Evolutionary conservation across 495 filamentous ascomycete species (phyloP).

Genomic region (Daldinia childiae): DNA sequence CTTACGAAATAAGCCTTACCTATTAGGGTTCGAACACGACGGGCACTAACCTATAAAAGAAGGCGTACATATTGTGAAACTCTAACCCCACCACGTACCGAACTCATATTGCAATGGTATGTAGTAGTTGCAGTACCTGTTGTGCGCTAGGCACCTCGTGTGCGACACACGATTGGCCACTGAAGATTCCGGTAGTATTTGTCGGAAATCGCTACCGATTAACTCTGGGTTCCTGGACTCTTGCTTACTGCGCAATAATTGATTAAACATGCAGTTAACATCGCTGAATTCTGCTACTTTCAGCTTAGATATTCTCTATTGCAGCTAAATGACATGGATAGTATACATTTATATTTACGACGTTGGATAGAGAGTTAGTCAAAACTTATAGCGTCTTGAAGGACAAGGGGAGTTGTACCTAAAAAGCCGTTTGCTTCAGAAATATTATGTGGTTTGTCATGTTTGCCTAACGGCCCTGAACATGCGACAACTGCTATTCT

Average conservation of each 20-base stretch:
- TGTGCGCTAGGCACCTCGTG: not conserved
- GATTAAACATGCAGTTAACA: not conserved
- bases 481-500: slow-evolving; percentile 22
- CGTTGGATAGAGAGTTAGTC: not conserved
- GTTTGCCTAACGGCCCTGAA: slow-evolving; percentile 24
- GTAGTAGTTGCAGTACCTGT: slow-evolving; percentile 4
- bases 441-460: slow-evolving; percentile 22
- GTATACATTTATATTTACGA: not conserved
- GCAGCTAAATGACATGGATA: not conserved
- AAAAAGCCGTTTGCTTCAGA: slow-evolving; percentile 29
- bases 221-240: not conserved
- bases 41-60: slow-evolving; percentile 39
- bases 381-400: slow-evolving; percentile 1
- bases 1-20: slow-evolving; percentile 19
- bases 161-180: slow-evolving; percentile 20
- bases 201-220: slow-evolving; percentile 31
- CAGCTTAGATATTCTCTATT: not conserved
- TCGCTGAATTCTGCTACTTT: slow-evolving; percentile 10
- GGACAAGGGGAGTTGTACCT: slow-evolving; percentile 6
- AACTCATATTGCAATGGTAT: slow-evolving; percentile 21
- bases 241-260: not conserved
- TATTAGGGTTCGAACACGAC: slow-evolving; percentile 24
- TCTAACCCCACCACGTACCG: slow-evolving; percentile 24
- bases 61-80: slow-evolving; percentile 42
- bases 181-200: slow-evolving; percentile 17